These are phyloP conservation scores for Lepiota brunneoincarnata DNA, from an alignment of 768 basidiomycete genomes.

Conservation along the genomic window DNA sequence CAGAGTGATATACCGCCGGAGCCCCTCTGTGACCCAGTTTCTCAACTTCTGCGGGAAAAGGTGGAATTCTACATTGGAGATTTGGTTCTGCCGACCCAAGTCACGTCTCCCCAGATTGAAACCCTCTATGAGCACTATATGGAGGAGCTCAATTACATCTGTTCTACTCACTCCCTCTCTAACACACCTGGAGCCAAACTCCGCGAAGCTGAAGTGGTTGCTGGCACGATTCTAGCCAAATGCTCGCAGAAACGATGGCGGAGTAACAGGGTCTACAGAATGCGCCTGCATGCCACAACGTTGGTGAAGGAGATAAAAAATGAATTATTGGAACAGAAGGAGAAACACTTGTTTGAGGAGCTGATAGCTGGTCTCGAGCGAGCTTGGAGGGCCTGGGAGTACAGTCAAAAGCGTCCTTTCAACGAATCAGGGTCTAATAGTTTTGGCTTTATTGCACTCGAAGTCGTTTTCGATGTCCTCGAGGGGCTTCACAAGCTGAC, in stretches of 20 bases:
- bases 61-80: slow-evolving; percentile 30
- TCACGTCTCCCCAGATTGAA: slow-evolving; percentile 26
- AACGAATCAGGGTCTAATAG: slow-evolving; percentile 53
- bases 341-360: slow-evolving; percentile 23
- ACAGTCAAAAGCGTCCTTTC: slow-evolving; percentile 31
- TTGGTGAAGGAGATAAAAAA: slow-evolving; percentile 46
- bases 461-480: slow-evolving; percentile 56
- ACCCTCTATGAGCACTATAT: slow-evolving; percentile 49
- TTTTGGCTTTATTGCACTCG: slow-evolving; percentile 66
- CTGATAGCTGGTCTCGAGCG: slow-evolving; percentile 39
- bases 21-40: slow-evolving; percentile 36
- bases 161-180: slow-evolving; percentile 64
- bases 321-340: slow-evolving; percentile 22
- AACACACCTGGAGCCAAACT: slow-evolving; percentile 52
- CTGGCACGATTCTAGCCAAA: slow-evolving; percentile 72
- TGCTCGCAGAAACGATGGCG: slow-evolving; percentile 63
- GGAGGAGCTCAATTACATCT: slow-evolving; percentile 70
- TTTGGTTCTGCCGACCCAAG: slow-evolving; percentile 9
- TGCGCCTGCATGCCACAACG: slow-evolving; percentile 53
- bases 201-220: slow-evolving; percentile 70
- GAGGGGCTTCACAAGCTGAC: too few species aligned
- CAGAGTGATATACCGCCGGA: slow-evolving; percentile 13
- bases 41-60: slow-evolving; percentile 25
- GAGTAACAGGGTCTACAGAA: slow-evolving; percentile 54
- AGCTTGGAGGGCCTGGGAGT: slow-evolving; percentile 69